Conservation (phyloP, 2,329 filamentous ascomycete species). For the Dactylellina cionopaga region DNA sequence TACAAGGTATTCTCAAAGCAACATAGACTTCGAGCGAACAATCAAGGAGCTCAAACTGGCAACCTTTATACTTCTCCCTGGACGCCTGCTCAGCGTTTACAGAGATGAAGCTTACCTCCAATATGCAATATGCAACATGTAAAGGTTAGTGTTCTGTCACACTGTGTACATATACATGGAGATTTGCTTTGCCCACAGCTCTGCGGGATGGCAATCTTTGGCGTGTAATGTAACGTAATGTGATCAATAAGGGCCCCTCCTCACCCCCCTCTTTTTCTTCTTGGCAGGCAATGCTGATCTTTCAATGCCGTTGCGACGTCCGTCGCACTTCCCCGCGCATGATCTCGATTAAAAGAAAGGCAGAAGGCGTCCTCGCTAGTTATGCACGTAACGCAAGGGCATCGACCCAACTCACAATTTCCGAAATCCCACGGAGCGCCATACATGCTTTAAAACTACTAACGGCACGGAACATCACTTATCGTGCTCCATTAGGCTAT, state of each 20-base stretch:
- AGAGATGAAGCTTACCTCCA: too few species aligned
- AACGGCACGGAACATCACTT: slow-evolving; percentile 20
- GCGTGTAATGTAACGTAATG: neutral
- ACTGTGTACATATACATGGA: too few species aligned
- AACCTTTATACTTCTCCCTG: slow-evolving; percentile 6
- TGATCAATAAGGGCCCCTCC: too few species aligned
- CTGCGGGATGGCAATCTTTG: neutral
- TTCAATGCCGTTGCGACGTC: too few species aligned
- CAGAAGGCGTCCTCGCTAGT: neutral
- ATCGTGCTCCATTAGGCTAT: neutral
- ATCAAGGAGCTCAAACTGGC: slow-evolving; percentile 60
- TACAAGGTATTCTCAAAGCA: slow-evolving; percentile 87
- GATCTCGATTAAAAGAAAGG: neutral
- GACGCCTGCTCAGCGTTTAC: too few species aligned
- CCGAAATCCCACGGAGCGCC: slow-evolving; percentile 17
- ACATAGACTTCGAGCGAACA: slow-evolving; percentile 83
- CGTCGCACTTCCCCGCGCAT: neutral
- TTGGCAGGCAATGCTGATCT: too few species aligned
- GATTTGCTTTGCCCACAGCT: too few species aligned
- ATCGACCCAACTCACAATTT: too few species aligned
- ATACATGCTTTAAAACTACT: slow-evolving; percentile 12
- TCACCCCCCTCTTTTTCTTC: too few species aligned
- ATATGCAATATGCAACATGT: too few species aligned
- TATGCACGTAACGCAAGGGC: neutral
- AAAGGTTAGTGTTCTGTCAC: too few species aligned